Conservation (phyloP, 2,329 filamentous ascomycete genomes). For the Endoconidiophora laricicola region DNA sequence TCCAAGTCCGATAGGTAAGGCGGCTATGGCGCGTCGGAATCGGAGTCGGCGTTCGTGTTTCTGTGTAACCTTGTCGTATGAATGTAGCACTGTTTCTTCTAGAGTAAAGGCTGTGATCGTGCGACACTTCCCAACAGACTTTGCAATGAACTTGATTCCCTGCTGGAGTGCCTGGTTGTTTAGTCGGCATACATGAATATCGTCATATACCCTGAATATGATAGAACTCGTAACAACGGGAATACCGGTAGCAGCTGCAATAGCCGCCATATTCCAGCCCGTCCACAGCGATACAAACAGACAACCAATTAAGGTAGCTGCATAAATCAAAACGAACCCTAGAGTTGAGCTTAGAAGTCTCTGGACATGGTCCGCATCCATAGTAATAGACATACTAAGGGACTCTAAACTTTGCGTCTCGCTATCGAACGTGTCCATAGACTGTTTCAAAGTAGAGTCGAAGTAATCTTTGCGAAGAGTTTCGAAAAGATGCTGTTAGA, state of each 20-base stretch:
- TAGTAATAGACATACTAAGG: conserved; percentile 17
- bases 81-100: conserved; percentile 16
- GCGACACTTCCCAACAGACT: conserved; percentile 9
- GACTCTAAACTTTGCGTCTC: conserved; percentile 18
- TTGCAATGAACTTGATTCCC: conserved; percentile 8
- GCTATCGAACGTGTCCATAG: conserved; percentile 18
- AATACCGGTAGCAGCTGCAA: conserved; percentile 22
- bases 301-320: conserved; percentile 20
- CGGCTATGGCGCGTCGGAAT: background rate
- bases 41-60: too few species aligned
- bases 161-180: conserved; percentile 9
- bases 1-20: conserved; percentile 10
- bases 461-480: conserved; percentile 19
- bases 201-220: conserved; percentile 31
- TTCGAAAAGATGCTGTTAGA: conserved; percentile 13
- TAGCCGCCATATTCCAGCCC: conserved; percentile 23
- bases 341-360: conserved; percentile 20
- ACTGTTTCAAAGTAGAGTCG: conserved; percentile 18
- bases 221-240: conserved; percentile 22
- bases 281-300: conserved; percentile 19
- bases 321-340: conserved; percentile 17
- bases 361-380: conserved; percentile 20
- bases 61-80: too few species aligned
- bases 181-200: conserved; percentile 4
- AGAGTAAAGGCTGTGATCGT: conserved; percentile 18